Evolutionary conservation across 257 asterid genomes (phyloP), one percentile per base, ranked within the genome.

Genomic region (Jaltomata sinuosa): DNA sequence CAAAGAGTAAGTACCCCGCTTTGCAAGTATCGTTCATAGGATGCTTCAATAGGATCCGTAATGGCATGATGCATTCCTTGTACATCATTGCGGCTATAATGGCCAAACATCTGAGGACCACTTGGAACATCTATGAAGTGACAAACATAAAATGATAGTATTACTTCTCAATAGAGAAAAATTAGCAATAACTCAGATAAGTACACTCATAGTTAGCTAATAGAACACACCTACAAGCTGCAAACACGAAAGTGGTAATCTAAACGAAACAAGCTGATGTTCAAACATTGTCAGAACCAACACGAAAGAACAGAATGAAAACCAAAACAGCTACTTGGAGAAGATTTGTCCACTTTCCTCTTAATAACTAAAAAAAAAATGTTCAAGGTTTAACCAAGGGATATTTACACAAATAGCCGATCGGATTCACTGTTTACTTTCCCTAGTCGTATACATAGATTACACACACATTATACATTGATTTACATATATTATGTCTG

Each of bases 11-110:
- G 22, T 93, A 94, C 99, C 91, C 93, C 85, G 83, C 87, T 87
- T 74, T 91, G 97, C 68, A 94, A 87, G 90, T 93, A 95, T 76
- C 94, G 97, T 77, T 95, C 99, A 76, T 93, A 95, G 12, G 97
- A 94, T 81, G 98, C 93, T 83, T 93, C 93, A 77, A 95, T 90
- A 80, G 99, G 87, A 57, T 92, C 97, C 0, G 92, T 89, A 78
- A 86, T 82, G 84, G 83, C 89, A 76, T 88, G 94, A 55, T 88
- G 89, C 7, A 86, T 90, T 15, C 88, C 87, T 86, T 94, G 88
- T 27, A 90, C 94, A 25, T 88, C 94, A 55, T 90, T 93, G 12
- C 86, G 92, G 65, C 84, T 86, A 83, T 85, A 91, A 83, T 87
- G 86, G 80, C 82, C 76, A 38, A 92, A 31, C 84, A 92, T 18